Evolutionary conservation across 805 yeast genomes (phyloP).

Genomic region (Metschnikowia lachancei): DNA sequence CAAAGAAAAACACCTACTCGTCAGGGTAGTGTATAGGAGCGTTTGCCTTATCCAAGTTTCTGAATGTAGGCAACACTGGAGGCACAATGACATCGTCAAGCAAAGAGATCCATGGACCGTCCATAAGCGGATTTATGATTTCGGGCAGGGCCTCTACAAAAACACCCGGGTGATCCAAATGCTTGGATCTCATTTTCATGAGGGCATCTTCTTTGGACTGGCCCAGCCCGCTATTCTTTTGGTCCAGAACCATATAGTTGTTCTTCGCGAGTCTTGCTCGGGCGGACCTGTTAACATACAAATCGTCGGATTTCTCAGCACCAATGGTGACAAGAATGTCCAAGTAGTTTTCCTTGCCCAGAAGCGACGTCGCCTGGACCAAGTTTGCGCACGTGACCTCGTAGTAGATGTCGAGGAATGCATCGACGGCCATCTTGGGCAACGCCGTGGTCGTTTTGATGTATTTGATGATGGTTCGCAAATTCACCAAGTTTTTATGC

Average conservation of each 20-base stretch:
- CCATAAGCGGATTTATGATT: conserved; percentile 28
- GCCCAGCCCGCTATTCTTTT: not conserved
- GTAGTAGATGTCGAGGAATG: conserved; percentile 31
- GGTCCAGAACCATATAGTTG: conserved; percentile 19
- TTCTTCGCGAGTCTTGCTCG: conserved; percentile 23
- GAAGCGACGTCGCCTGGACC: conserved; percentile 20
- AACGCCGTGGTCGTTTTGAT: conserved; percentile 46
- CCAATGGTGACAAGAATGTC: conserved; percentile 18
- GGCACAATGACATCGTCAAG: conserved; percentile 19
- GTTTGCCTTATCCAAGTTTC: conserved; percentile 62
- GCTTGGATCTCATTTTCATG: conserved; percentile 21
- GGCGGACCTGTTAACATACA: conserved; percentile 27
- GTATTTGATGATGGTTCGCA: conserved; percentile 44
- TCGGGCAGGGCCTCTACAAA: conserved; percentile 35
- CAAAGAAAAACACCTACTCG: no score
- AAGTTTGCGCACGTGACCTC: conserved; percentile 23
- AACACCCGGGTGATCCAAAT: conserved; percentile 36
- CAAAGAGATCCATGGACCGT: conserved; percentile 23
- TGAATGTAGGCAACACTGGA: conserved; percentile 53
- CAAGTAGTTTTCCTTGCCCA: conserved; percentile 15
- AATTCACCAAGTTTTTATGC: conserved; percentile 43
- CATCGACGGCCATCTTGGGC: conserved; percentile 48
- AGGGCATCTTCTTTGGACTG: conserved; percentile 23
- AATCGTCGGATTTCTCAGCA: conserved; percentile 27
- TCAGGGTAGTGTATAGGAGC: conserved; percentile 41